Conservation (phyloP, 2,329 filamentous ascomycete species). For the Stagonosporopsis rhizophila region DNA sequence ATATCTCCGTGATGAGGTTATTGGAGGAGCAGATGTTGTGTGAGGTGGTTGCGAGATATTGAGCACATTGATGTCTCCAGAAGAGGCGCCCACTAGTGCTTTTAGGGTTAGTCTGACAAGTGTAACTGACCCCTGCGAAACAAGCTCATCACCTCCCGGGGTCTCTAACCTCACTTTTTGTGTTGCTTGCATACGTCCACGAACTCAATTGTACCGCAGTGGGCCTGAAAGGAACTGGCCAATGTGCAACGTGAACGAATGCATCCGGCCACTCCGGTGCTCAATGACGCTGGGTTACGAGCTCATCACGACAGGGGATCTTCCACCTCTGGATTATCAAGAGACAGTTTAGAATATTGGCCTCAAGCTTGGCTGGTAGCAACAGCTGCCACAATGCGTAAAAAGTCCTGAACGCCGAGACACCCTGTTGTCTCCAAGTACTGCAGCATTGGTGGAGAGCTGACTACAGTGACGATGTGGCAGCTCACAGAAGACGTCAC, state of each 20-base stretch:
- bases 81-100: neutral
- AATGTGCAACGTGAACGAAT: neutral
- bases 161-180: neutral
- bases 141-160: neutral
- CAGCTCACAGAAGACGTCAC: neutral
- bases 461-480: neutral
- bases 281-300: neutral
- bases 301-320: neutral
- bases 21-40: neutral
- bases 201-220: neutral
- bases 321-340: neutral
- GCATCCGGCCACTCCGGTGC: neutral
- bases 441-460: neutral
- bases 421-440: constrained; percentile 9
- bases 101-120: neutral
- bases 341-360: neutral
- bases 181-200: neutral
- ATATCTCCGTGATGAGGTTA: neutral
- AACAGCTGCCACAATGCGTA: neutral
- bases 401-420: neutral
- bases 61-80: constrained; percentile 29
- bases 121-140: neutral
- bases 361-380: neutral
- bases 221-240: neutral
- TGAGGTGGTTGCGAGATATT: constrained; percentile 17